Evolutionary conservation across 2,329 filamentous ascomycete species (phyloP).

Genomic region (Chaetomiaceae sp.): DNA sequence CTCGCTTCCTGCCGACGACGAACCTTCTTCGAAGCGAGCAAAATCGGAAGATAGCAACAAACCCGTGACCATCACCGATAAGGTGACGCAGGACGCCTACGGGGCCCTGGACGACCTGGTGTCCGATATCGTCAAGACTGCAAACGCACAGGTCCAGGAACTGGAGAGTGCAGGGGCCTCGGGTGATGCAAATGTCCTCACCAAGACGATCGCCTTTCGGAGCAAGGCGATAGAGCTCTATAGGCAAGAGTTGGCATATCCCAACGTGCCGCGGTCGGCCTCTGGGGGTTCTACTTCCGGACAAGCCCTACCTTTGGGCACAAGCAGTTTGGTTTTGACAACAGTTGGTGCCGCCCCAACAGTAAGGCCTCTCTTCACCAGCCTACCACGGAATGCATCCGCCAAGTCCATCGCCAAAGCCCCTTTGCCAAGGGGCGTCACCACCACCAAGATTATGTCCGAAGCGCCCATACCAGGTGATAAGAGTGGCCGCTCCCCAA

Average conservation of each 20-base stretch:
- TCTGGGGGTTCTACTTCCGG: slow-evolving; percentile 36
- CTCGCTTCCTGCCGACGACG: slow-evolving; percentile 39
- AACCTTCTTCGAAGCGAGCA: slow-evolving; percentile 57
- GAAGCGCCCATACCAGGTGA: slow-evolving; percentile 35
- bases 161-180: slow-evolving; percentile 36
- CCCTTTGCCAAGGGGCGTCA: slow-evolving; percentile 69
- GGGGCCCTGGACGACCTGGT: slow-evolving; percentile 62
- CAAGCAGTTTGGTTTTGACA: slow-evolving; percentile 63
- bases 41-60: slow-evolving; percentile 47
- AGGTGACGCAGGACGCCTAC: slow-evolving; percentile 49
- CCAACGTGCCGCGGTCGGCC: slow-evolving; percentile 36
- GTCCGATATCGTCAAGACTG: slow-evolving; percentile 43
- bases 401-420: slow-evolving; percentile 54
- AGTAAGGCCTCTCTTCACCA: slow-evolving; percentile 79
- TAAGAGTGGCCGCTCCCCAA: slow-evolving; percentile 51
- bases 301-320: slow-evolving; percentile 36
- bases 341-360: slow-evolving; percentile 71
- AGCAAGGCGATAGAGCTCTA: slow-evolving; percentile 60
- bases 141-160: slow-evolving; percentile 41
- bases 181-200: slow-evolving; percentile 35
- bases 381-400: slow-evolving; percentile 52
- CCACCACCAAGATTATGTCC: slow-evolving; percentile 61
- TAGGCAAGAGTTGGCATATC: slow-evolving; percentile 55
- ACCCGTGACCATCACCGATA: slow-evolving; percentile 48
- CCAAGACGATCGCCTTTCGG: slow-evolving; percentile 54